Evolutionary conservation across 352 stramenopile genomes (phyloP), one percentile per base, ranked within the genome.

Genomic region (Phytophthora fragariae): DNA sequence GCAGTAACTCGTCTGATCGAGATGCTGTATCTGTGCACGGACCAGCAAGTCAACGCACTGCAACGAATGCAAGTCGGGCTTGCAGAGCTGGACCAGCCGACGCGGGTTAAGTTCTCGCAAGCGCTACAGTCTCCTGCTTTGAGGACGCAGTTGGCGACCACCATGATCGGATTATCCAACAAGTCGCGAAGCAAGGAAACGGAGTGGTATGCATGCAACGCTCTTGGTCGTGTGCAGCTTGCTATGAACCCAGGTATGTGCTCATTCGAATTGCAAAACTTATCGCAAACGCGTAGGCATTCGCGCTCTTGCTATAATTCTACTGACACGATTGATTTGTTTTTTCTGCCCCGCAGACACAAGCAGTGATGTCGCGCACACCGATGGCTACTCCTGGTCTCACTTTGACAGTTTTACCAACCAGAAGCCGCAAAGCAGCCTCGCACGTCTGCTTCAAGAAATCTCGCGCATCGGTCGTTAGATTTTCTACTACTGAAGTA

Each of bases 161-260:
- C 86, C 1, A 77, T 92, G 49, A 84, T 96, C 57, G 89, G 89
- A 3, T 67, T 93, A 31, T 92, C 82, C 2, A 93, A 90, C 63
- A 90, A 92, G 49, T 88, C 88, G 11, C 81, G 89, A 39, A 92
- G 79, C 66, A 96, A 83, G 57, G 88, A 96, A 59, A 79, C 84
- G 21, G 86, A 93, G 60, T 96, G 89, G 89, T 92, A 92, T 56
- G 86, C 91, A 55, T 92, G 82, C 67, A 94, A 94, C 64, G 80
- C 85, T 15, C 69, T 92, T 10, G 87, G 87, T 5, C 84, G 87
- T 21, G 58, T 89, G 2, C 65, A 92, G 31, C 77, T 88, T 44
- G 79, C 75, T 6, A 86, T 92, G 72, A 85, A 86, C 53, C 72
- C 71, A 78, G 81, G 84, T 91, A 75, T 19, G 44, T 50, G 44